Percentiles rank a stretch among this genome's conserved stretches.
phyloP scores from a whole-genome alignment of 768 basidiomycete genomes.

The Candolleomyces eurysporus region DNA sequence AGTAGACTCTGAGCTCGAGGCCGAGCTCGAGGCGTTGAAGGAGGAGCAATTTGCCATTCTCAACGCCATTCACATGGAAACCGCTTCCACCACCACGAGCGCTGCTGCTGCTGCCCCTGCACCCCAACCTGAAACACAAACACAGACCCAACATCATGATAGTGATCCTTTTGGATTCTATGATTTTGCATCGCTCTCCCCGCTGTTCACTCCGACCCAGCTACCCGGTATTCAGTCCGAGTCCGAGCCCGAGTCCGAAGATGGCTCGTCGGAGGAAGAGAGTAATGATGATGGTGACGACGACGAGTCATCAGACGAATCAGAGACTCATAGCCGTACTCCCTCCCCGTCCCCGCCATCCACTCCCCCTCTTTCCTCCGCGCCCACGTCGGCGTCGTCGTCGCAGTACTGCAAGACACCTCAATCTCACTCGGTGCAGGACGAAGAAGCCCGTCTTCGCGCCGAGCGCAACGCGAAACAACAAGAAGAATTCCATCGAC shows the following conservation, averaged over 20 bases:
- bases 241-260: not conserved
- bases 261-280: not conserved
- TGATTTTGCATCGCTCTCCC: not conserved
- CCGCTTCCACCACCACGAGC: not conserved
- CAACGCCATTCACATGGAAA: slow-evolving; percentile 16
- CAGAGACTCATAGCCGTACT: not conserved
- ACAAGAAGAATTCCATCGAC: slow-evolving; percentile 23
- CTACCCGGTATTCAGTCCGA: not conserved
- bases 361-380: not conserved
- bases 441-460: slow-evolving; percentile 12
- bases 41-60: slow-evolving; percentile 24
- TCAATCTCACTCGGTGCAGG: not conserved
- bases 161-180: not conserved
- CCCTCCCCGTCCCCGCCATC: slow-evolving; percentile 4
- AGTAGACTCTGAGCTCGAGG: not conserved
- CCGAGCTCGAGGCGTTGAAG: slow-evolving; percentile 16
- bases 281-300: not conserved
- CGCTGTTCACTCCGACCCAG: not conserved
- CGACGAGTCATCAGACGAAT: not conserved
- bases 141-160: not conserved
- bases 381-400: not conserved
- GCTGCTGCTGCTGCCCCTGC: not conserved
- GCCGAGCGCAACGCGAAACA: slow-evolving; percentile 18
- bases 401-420: not conserved
- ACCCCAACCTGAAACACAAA: not conserved